Evolutionary conservation across 2,329 filamentous ascomycete species (phyloP), one percentile per base, ranked within the genome.

Genomic region (Fusarium torulosum): DNA sequence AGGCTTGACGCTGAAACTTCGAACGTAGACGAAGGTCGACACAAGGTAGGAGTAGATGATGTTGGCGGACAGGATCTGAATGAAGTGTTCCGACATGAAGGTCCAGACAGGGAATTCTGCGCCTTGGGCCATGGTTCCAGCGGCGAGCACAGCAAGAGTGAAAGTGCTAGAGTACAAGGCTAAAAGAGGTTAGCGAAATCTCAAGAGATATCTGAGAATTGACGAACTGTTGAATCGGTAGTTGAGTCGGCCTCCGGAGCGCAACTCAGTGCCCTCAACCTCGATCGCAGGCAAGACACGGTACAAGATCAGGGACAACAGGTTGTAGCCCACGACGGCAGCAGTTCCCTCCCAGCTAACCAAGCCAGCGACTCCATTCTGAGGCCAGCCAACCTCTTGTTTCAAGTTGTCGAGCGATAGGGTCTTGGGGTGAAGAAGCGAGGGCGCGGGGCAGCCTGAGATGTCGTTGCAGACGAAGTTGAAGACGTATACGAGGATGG

Each of bases 381-480:
- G 80, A 1, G 91, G 91, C 93, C 94, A 97, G 71, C 91, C 93
- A 42, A 93, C 88, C 75, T 97, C 93, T 55, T 83, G 77, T 82
- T 95, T 96, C 71, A 97, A 81, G 72, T 87, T 86, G 20, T 90
- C 86, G 46, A 94, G 81, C 41, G 89, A 89, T 61, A 97, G 81
- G 10, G 87, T 91, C 57, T 86, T 89, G 31, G 92, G 94, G 70
- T 86, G 84, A 37, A 97, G 85, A 10, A 95, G 84, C 6, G 92
- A 93, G 5, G 94, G 93, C 4, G 92, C 90, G 45, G 95, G 96
- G 76, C 96, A 98, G 59, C 96, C 95, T 10, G 93, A 91, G 67
- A 96, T 83, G 78, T 98, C 94, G 81, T 97, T 98, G 85, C 95
- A 97, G 73, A 91, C 83, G 76, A 97, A 97, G 45, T 90, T 86